Evolutionary conservation across 495 filamentous ascomycete genomes (phyloP).

Genomic region (Annulohypoxylon moriforme): DNA sequence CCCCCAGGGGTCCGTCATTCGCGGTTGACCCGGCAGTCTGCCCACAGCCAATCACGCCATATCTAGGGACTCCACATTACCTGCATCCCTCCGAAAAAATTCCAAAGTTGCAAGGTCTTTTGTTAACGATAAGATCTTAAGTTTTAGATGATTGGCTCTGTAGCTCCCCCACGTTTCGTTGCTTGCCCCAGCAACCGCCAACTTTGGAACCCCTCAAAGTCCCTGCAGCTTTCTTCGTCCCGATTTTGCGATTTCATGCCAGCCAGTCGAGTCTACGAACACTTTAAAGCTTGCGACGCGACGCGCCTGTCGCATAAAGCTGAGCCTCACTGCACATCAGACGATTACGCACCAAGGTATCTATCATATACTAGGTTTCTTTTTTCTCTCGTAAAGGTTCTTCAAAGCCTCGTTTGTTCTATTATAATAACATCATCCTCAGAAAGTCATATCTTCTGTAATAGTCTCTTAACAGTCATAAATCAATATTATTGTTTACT

Average conservation of each 20-base stretch:
- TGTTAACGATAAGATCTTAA: constrained; percentile 28
- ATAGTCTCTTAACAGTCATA: no score
- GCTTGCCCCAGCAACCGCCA: constrained; percentile 37
- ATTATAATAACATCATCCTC: no score
- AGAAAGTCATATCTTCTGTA: no score
- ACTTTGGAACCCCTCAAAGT: constrained; percentile 1
- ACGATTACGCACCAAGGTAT: background rate
- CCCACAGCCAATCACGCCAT: constrained; percentile 26
- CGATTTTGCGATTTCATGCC: background rate
- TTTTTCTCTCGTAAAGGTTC: background rate
- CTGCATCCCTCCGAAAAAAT: background rate
- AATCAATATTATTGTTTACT: no score
- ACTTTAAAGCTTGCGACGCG: constrained; percentile 1
- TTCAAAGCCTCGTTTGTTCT: no score
- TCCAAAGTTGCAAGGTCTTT: background rate
- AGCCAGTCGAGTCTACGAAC: constrained; percentile 10
- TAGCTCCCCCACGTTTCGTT: constrained; percentile 14
- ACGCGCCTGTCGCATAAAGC: background rate
- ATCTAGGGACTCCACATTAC: constrained; percentile 4
- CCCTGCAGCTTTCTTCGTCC: constrained; percentile 8
- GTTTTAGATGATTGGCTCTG: constrained; percentile 26
- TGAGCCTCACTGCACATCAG: background rate
- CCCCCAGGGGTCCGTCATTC: background rate
- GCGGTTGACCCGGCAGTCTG: constrained; percentile 38
- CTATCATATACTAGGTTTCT: background rate